These are phyloP conservation scores for Malus sylvestris DNA, from an alignment of 306 rosid genomes.

Conservation along the genomic window DNA sequence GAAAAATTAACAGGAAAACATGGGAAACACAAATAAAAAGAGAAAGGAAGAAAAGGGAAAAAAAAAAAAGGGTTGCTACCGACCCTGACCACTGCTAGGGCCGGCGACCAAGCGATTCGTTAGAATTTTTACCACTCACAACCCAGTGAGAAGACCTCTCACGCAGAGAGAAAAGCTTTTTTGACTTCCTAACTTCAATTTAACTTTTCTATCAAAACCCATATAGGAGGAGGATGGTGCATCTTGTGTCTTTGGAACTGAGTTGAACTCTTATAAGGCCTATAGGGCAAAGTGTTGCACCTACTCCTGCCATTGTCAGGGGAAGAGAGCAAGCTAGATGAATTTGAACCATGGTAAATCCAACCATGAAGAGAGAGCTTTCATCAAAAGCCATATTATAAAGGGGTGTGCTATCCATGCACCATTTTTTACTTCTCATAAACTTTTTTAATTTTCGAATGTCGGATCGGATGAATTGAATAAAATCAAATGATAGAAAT, in stretches of 20 bases:
- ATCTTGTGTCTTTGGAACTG: not conserved
- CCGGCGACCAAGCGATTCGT: too few relatives aligned
- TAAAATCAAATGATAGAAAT: too few relatives aligned
- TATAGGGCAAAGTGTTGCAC: not conserved
- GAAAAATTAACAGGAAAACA: too few relatives aligned
- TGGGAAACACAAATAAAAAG: too few relatives aligned
- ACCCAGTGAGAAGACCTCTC: too few relatives aligned
- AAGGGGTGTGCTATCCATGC: fast-evolving
- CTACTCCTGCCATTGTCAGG: not conserved
- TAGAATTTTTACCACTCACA: too few relatives aligned
- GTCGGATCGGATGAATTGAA: too few relatives aligned
- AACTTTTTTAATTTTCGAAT: fast-evolving
- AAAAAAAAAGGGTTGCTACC: too few relatives aligned
- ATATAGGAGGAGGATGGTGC: not conserved
- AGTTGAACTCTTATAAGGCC: not conserved
- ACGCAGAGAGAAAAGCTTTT: too few relatives aligned
- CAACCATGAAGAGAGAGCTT: not conserved
- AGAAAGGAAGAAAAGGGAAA: too few relatives aligned
- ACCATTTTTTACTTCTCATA: too few relatives aligned
- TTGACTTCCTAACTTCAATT: not conserved
- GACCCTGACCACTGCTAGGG: too few relatives aligned
- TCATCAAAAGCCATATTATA: not conserved
- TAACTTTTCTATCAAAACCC: not conserved
- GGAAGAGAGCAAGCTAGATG: not conserved
- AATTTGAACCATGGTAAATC: not conserved